Evolutionary conservation across 176 grass and related monocot species (phyloP), one percentile per base, ranked within the genome.

Genomic region (Cenchrus americanus): DNA sequence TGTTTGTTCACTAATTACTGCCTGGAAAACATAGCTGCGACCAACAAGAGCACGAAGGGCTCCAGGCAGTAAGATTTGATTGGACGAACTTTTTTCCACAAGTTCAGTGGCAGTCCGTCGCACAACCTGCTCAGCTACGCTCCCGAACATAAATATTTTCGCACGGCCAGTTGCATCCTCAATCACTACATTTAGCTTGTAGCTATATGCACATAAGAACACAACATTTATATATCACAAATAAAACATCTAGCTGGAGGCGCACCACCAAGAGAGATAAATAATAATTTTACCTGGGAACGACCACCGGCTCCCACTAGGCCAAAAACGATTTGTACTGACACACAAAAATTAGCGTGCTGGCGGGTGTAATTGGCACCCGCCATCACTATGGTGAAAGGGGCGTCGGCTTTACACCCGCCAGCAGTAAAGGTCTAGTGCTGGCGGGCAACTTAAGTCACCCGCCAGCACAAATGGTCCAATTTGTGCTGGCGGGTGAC

Each of bases 81-180:
- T 72, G 7, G 69, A 3, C 4, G 46, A 72, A 47, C 46, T 72
- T 27, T 72, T 46, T 51, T 51, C 69, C 12, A 72, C 69, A 9
- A 72, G 69, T 8, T 72, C 69, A 14, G 69, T 6, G 1, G 69
- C 69, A 27, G 23, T 27, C 3, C 69, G 46, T 0, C 14, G 23
- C 46, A 72, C 69, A 15, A 51, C 47, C 23, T 72, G 69, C 46
- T 72, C 69, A 14, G 34, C 46, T 8, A 72, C 47, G 9, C 46
- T 46, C 1, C 69, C 69, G 14, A 72, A 72, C 46, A 72, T 50
- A 26, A 72, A 72, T 72, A 72, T 51, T 51, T 51, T 72, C 17
- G 13, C 22, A 51, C 23, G n/a, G 44, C 46, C 69, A 9, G 46
- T 72, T 5, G n/a, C 13, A 48, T 72, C 46, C 47, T 72, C 46